Conservation (phyloP, 192 early-diverging fungal species). For the Coemansia sp. region DNA sequence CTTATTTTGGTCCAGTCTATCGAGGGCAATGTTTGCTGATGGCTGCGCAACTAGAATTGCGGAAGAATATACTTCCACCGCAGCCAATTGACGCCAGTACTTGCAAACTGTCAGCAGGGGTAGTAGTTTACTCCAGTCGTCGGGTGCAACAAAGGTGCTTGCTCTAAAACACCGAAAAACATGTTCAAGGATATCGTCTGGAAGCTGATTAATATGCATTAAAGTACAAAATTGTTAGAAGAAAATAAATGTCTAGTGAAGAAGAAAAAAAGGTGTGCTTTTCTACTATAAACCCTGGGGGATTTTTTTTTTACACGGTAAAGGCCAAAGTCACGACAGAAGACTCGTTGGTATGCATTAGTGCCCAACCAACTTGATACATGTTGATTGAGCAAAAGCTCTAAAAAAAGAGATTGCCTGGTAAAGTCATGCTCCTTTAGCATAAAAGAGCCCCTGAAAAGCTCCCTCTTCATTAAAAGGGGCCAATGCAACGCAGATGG, state of each 20-base stretch:
- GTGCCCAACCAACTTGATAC: no score
- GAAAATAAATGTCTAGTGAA: not conserved
- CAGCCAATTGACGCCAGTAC: constrained; percentile 5
- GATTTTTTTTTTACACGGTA: not conserved
- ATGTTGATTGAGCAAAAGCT: no score
- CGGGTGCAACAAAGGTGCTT: not conserved
- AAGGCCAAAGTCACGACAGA: not conserved
- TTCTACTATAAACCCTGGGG: not conserved
- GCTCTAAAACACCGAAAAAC: not conserved
- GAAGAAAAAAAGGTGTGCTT: not conserved
- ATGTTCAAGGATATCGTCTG: not conserved
- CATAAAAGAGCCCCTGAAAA: no score
- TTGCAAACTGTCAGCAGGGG: constrained; percentile 3
- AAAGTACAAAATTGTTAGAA: not conserved
- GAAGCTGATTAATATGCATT: constrained; percentile 4
- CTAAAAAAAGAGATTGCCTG: no score
- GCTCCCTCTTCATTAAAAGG: no score
- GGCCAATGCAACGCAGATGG: not conserved
- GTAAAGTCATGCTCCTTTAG: no score
- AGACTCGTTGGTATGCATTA: no score
- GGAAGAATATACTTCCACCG: constrained; percentile 2
- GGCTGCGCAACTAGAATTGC: constrained; percentile 7
- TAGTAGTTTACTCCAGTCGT: constrained; percentile 4
- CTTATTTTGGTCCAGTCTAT: not conserved
- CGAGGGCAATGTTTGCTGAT: not conserved